A percentile compares a stretch with the other conserved stretches of the same genome.
These are phyloP conservation scores for Tylopilus rubrobrunneus DNA, from an alignment of 768 basidiomycete species.

Conservation along the genomic window DNA sequence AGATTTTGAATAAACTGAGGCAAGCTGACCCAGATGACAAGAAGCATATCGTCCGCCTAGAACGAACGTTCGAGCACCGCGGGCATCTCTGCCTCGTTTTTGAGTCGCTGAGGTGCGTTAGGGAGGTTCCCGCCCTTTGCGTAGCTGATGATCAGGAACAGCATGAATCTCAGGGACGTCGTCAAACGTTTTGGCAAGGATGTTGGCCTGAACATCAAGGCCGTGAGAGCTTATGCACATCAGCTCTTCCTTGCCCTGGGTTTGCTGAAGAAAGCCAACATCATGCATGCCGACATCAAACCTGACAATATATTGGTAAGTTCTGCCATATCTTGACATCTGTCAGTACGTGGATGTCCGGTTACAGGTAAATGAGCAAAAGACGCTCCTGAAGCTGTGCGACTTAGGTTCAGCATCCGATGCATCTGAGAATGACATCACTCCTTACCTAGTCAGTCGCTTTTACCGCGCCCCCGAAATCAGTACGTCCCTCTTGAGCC, in stretches of 20 bases:
- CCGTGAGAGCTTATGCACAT: slow-evolving; percentile 98
- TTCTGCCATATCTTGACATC: slow-evolving; percentile 15
- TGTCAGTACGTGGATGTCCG: slow-evolving; percentile 14
- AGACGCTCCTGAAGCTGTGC: slow-evolving; percentile 90
- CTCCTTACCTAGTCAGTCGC: slow-evolving; percentile 94
- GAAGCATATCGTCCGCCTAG: slow-evolving; percentile 91
- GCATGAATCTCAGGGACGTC: slow-evolving; percentile 97
- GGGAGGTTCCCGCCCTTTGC: neutral
- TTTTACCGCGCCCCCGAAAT: slow-evolving; percentile 99
- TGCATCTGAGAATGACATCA: slow-evolving; percentile 92
- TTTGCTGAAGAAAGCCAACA: slow-evolving; percentile 80
- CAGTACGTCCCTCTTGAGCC: slow-evolving; percentile 52
- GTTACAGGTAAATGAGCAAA: slow-evolving; percentile 85
- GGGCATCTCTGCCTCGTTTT: slow-evolving; percentile 97
- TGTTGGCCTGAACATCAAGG: slow-evolving; percentile 91
- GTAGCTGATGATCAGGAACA: slow-evolving; percentile 30
- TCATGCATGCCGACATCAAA: slow-evolving; percentile 99
- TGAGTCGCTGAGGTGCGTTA: slow-evolving; percentile 78
- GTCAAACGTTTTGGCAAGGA: slow-evolving; percentile 99
- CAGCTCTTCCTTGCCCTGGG: slow-evolving; percentile 90
- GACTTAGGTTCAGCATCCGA: slow-evolving; percentile 98
- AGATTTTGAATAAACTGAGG: slow-evolving; percentile 81
- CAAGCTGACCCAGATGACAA: slow-evolving; percentile 95
- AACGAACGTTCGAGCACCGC: slow-evolving; percentile 94
- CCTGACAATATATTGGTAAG: slow-evolving; percentile 94